Percentiles rank a stretch among this genome's conserved stretches.
Evolutionary conservation across 2,329 filamentous ascomycete species (phyloP).

Genomic region (Xylariaceae sp.): DNA sequence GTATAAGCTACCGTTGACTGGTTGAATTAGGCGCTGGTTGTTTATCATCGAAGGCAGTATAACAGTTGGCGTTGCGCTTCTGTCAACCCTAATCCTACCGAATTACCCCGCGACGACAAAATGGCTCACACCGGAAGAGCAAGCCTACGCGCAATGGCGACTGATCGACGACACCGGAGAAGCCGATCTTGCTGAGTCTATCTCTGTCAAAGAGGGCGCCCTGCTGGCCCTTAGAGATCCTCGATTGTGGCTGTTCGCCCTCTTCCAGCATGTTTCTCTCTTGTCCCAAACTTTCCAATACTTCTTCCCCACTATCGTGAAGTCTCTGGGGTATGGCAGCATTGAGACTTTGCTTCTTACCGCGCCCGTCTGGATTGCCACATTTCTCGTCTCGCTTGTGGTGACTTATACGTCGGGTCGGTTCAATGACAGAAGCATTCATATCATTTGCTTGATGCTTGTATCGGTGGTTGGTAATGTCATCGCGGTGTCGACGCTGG

Average conservation of each 20-base stretch:
- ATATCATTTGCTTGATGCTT: constrained; percentile 53
- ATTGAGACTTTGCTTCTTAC: constrained; percentile 57
- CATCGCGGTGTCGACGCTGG: constrained; percentile 51
- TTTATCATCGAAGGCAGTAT: constrained; percentile 43
- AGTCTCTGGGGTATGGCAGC: constrained; percentile 56
- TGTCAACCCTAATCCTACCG: constrained; percentile 41
- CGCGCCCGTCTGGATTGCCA: constrained; percentile 53
- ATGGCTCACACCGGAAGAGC: constrained; percentile 52
- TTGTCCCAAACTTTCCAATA: constrained; percentile 59
- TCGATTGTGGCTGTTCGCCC: constrained; percentile 51
- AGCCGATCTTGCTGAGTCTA: constrained; percentile 39
- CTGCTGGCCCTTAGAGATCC: constrained; percentile 48
- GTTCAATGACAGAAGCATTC: constrained; percentile 53
- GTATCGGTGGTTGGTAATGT: constrained; percentile 53
- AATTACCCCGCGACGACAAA: constrained; percentile 52
- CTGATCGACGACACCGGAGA: constrained; percentile 48
- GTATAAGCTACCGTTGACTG: not conserved
- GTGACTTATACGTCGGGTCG: constrained; percentile 55
- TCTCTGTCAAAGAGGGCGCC: constrained; percentile 43
- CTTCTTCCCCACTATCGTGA: constrained; percentile 64
- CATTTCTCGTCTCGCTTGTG: constrained; percentile 50
- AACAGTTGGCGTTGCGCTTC: constrained; percentile 36
- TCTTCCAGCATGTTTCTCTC: constrained; percentile 52
- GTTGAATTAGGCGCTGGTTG: constrained; percentile 31
- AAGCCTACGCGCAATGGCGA: constrained; percentile 51